Evolutionary conservation across 1,139 yeast species (phyloP).

Genomic region (Sporopachydermia cereana): DNA sequence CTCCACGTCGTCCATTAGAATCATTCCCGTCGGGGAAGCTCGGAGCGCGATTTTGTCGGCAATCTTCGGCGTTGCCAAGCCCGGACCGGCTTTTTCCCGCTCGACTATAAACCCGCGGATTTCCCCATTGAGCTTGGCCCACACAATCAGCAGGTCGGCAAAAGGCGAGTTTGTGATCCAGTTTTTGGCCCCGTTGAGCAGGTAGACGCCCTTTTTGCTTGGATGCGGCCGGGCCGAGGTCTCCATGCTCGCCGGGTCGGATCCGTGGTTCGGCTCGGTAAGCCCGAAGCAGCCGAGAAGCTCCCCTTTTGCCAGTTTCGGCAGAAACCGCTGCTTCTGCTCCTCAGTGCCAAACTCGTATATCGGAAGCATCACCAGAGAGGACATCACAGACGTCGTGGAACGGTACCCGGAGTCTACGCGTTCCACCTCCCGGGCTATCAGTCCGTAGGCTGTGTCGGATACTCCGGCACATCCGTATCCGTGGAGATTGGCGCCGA

Average conservation of each 20-base stretch:
- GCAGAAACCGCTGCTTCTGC: slow-evolving; percentile 30
- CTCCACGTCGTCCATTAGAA: slow-evolving; percentile 32
- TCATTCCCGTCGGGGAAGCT: slow-evolving; percentile 35
- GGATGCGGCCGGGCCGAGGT: slow-evolving; percentile 31
- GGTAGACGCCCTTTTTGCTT: slow-evolving; percentile 29
- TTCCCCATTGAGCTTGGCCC: slow-evolving; percentile 34
- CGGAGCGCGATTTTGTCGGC: slow-evolving; percentile 28
- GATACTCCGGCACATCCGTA: slow-evolving; percentile 34
- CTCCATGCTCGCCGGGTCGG: slow-evolving; percentile 35
- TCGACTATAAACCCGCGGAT: slow-evolving; percentile 33
- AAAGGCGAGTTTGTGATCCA: slow-evolving; percentile 38
- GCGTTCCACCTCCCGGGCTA: slow-evolving; percentile 33
- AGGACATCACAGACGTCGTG: slow-evolving; percentile 35
- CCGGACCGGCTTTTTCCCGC: slow-evolving; percentile 22
- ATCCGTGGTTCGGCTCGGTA: slow-evolving; percentile 35
- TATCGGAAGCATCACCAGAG: slow-evolving; percentile 34
- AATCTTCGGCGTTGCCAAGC: slow-evolving; percentile 30
- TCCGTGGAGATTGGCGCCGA: slow-evolving; percentile 31
- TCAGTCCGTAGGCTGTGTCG: slow-evolving; percentile 30
- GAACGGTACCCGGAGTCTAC: slow-evolving; percentile 34
- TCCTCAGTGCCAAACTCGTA: slow-evolving; percentile 29
- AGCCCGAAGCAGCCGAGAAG: slow-evolving; percentile 33
- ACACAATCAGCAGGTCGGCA: slow-evolving; percentile 30
- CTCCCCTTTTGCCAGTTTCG: slow-evolving; percentile 31
- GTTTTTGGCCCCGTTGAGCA: slow-evolving; percentile 30